phyloP scores from a whole-genome alignment of 2,329 filamentous ascomycete genomes.

The Fusarium liriodendri region DNA sequence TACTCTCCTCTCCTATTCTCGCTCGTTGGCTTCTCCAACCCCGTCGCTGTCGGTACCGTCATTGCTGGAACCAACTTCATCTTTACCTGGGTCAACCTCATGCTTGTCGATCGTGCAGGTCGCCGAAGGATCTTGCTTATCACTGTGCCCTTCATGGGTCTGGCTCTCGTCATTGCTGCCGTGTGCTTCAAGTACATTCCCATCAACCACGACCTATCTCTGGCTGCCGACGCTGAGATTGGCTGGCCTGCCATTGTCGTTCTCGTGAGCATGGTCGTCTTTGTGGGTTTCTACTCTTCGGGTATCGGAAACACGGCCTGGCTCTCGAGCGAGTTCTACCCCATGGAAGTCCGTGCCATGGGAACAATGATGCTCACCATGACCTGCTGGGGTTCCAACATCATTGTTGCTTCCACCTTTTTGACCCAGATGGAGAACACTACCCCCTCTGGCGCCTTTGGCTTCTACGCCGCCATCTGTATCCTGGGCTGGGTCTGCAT shows the following conservation, averaged over 20 bases:
- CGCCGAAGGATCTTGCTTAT: constrained; percentile 57
- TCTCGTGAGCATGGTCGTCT: constrained; percentile 48
- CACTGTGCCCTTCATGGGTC: constrained; percentile 58
- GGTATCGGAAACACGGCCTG: constrained; percentile 60
- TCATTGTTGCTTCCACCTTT: constrained; percentile 63
- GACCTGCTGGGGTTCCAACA: constrained; percentile 59
- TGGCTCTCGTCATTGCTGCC: constrained; percentile 54
- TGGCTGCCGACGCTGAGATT: constrained; percentile 47
- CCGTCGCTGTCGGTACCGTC: constrained; percentile 58
- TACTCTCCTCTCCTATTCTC: constrained; percentile 62
- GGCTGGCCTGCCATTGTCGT: constrained; percentile 55
- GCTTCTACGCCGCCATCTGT: constrained; percentile 63
- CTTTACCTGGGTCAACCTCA: constrained; percentile 60
- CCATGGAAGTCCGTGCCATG: constrained; percentile 59
- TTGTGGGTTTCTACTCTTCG: constrained; percentile 52
- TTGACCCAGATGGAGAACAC: constrained; percentile 59
- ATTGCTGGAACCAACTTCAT: constrained; percentile 60
- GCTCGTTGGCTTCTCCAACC: constrained; percentile 61
- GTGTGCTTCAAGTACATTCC: constrained; percentile 56
- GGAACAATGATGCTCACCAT: constrained; percentile 62
- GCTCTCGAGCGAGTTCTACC: constrained; percentile 59
- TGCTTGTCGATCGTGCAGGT: constrained; percentile 58
- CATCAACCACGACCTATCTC: constrained; percentile 54
- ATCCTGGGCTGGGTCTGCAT: constrained; percentile 56
- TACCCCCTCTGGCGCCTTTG: constrained; percentile 62